A percentile compares a stretch with the other conserved stretches of the same genome.
phyloP scores from a whole-genome alignment of 805 yeast genomes.

The Candida krabiensis region DNA sequence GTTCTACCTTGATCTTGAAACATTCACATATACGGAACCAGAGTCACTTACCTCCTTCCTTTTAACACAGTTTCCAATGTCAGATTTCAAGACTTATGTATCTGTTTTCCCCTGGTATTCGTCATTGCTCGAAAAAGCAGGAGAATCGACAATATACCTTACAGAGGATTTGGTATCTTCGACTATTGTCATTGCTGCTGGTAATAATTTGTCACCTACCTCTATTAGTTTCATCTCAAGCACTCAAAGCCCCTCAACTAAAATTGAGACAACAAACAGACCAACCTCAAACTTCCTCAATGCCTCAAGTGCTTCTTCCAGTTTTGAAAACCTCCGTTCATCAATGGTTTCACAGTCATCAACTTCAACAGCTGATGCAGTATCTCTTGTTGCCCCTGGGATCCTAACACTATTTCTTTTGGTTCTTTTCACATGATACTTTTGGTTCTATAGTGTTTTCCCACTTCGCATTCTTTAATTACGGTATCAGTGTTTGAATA shows the following conservation, averaged over 20 bases:
- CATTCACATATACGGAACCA: slow-evolving; percentile 15
- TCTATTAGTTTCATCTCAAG: background rate
- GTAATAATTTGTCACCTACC: slow-evolving; percentile 1
- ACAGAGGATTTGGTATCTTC: slow-evolving; percentile 30
- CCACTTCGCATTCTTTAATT: no score
- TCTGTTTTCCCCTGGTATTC: slow-evolving; percentile 36
- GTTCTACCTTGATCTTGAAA: slow-evolving; percentile 23
- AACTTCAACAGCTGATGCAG: slow-evolving; percentile 9
- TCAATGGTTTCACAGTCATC: background rate
- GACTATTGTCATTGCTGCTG: slow-evolving; percentile 13
- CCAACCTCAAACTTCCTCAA: no score
- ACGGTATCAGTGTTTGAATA: no score
- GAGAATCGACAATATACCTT: slow-evolving; percentile 25
- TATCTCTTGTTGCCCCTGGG: slow-evolving; percentile 6
- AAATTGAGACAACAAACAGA: no score
- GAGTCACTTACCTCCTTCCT: slow-evolving; percentile 27
- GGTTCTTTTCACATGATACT: no score
- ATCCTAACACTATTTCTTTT: no score
- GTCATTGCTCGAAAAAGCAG: slow-evolving; percentile 24
- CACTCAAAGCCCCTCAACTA: no score
- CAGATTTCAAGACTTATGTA: slow-evolving; percentile 31
- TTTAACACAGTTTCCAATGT: slow-evolving; percentile 32
- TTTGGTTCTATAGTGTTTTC: no score
- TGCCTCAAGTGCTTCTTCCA: background rate
- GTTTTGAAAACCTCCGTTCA: no score